Evolutionary conservation across 2,329 filamentous ascomycete genomes (phyloP).

Genomic region (Penicillium sp.): DNA sequence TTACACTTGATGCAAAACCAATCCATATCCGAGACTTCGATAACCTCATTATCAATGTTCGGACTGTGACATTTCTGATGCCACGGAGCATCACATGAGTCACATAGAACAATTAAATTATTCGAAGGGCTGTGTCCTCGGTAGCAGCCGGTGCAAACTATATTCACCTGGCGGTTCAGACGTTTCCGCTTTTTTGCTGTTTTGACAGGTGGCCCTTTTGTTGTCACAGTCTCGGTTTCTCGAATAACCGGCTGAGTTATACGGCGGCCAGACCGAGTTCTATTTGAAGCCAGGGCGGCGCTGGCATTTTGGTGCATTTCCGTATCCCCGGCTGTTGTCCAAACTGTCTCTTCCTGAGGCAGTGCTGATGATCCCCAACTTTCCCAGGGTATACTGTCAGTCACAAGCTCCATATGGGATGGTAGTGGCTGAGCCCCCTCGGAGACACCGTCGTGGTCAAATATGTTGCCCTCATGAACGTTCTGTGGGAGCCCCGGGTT

Average conservation of each 20-base stretch:
- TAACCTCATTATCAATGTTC: slow-evolving; percentile 66
- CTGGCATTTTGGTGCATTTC: background rate
- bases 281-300: background rate
- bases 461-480: background rate
- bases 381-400: background rate
- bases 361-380: background rate
- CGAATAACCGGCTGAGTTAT: background rate
- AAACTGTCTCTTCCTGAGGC: background rate
- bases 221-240: background rate
- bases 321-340: background rate
- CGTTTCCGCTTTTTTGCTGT: slow-evolving; percentile 57
- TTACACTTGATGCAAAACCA: slow-evolving; percentile 70
- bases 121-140: slow-evolving; percentile 67
- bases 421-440: background rate
- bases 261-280: slow-evolving; percentile 8
- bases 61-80: slow-evolving; percentile 81
- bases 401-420: background rate
- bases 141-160: slow-evolving; percentile 69
- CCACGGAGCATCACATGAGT: slow-evolving; percentile 75
- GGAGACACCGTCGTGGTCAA: background rate
- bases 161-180: slow-evolving; percentile 45
- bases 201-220: background rate
- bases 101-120: slow-evolving; percentile 83
- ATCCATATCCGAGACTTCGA: slow-evolving; percentile 63
- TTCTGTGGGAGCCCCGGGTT: background rate